A percentile compares a stretch with the other conserved stretches of the same genome.
phyloP scores from a whole-genome alignment of 208 protist species.

The Acanthamoeba lenticulata region DNA sequence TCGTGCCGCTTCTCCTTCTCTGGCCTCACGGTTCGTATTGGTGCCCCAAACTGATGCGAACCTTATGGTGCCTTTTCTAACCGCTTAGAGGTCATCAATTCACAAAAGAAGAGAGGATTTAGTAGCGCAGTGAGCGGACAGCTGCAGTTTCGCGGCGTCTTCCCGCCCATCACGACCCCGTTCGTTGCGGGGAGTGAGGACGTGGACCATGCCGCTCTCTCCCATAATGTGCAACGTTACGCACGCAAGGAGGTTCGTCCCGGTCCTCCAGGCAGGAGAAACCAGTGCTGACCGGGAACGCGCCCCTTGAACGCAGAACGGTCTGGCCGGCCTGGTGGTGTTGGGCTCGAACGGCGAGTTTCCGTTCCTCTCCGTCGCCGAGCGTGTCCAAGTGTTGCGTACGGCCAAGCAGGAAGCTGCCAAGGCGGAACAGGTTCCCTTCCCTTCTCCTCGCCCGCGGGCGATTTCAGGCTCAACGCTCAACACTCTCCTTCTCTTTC shows the following conservation, averaged over 20 bases:
- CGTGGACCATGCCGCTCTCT: constrained; percentile 27
- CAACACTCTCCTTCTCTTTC: no score
- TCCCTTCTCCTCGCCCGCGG: not conserved
- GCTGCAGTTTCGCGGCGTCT: constrained; percentile 5
- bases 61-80: no score
- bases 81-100: no score
- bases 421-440: not conserved
- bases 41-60: no score
- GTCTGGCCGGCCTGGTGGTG: constrained; percentile 14
- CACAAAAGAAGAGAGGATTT: not conserved
- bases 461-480: not conserved
- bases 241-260: constrained; percentile 39
- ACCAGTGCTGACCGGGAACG: no score
- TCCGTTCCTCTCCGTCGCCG: constrained; percentile 10
- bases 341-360: constrained; percentile 58
- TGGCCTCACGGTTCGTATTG: no score
- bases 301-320: no score
- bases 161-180: constrained; percentile 52
- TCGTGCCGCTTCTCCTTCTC: no score
- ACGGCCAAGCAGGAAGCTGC: constrained; percentile 20
- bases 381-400: not conserved
- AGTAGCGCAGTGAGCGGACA: not conserved
- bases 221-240: constrained; percentile 6
- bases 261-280: no score
- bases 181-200: constrained; percentile 6